Conservation (phyloP, 176 grass and related monocot species). For the Musa itinerans region DNA sequence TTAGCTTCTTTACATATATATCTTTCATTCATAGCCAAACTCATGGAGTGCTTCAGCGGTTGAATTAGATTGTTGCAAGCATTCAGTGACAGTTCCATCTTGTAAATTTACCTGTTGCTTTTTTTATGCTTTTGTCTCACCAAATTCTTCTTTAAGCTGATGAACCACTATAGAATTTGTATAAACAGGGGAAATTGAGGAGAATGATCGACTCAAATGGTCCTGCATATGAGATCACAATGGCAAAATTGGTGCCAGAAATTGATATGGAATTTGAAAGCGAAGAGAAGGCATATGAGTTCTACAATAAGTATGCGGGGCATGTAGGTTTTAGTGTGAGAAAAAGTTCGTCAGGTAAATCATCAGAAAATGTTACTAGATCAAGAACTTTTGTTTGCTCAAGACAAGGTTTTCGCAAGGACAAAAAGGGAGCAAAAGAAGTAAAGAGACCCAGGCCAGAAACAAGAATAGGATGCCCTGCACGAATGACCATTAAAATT, state of each 20-base stretch:
- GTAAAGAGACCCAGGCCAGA: slow-evolving; percentile 73
- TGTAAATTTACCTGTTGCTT: not conserved
- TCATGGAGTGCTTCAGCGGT: not conserved
- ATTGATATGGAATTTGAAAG: slow-evolving; percentile 70
- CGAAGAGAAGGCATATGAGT: slow-evolving; percentile 71
- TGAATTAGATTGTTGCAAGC: not conserved
- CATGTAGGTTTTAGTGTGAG: slow-evolving; percentile 78
- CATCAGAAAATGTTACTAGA: slow-evolving; percentile 65
- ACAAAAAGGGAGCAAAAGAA: slow-evolving; percentile 87
- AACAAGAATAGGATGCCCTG: slow-evolving; percentile 77
- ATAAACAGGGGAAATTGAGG: slow-evolving; percentile 68
- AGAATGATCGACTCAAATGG: slow-evolving; percentile 68
- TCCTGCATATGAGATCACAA: slow-evolving; percentile 36
- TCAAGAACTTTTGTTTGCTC: slow-evolving; percentile 92
- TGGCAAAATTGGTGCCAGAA: slow-evolving; percentile 53
- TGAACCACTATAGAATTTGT: slow-evolving; percentile 24
- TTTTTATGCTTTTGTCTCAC: not conserved
- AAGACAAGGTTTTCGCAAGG: slow-evolving; percentile 88
- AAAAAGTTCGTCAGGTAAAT: slow-evolving; percentile 91
- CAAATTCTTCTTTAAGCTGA: slow-evolving; percentile 18
- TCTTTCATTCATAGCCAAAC: not conserved
- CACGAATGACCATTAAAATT: slow-evolving; percentile 83
- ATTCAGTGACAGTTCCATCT: not conserved
- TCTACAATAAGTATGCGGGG: slow-evolving; percentile 87
- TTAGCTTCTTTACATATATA: not conserved